Conservation (phyloP, 2,329 filamentous ascomycete genomes). For the Trichoderma polysporum region DNA sequence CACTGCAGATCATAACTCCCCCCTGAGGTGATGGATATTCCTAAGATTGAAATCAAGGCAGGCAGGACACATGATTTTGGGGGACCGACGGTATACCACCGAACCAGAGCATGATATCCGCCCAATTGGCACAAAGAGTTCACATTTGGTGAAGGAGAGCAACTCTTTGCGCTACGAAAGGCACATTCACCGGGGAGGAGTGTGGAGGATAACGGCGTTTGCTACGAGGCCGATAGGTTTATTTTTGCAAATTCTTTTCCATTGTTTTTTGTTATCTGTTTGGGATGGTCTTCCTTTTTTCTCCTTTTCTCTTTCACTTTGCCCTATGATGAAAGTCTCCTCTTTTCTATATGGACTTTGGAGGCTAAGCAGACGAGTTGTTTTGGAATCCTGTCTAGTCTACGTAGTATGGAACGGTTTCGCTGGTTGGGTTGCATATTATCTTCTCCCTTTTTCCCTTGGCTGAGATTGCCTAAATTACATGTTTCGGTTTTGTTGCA, state of each 20-base stretch:
- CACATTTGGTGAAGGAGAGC: not conserved
- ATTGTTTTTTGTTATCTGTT: constrained; percentile 5
- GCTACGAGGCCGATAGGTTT: constrained; percentile 12
- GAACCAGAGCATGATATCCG: constrained; percentile 11
- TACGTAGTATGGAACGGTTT: not conserved
- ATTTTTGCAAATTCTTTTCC: not conserved
- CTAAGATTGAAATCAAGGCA: constrained; percentile 1
- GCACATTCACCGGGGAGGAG: not conserved
- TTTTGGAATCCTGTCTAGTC: not conserved
- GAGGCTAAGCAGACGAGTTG: not conserved
- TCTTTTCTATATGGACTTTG: not conserved
- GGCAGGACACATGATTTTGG: not conserved
- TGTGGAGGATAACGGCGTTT: constrained; percentile 15
- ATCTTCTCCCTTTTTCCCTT: not conserved
- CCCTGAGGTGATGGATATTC: constrained; percentile 26
- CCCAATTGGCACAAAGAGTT: not conserved
- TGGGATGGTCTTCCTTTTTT: constrained; percentile 4
- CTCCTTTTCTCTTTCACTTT: not conserved
- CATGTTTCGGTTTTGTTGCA: not conserved
- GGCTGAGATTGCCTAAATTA: constrained; percentile 19
- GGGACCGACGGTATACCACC: not conserved
- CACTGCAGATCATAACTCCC: constrained; percentile 24
- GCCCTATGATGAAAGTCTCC: not conserved
- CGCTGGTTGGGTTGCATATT: not conserved
- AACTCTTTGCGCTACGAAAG: not conserved